Evolutionary conservation across 257 asterid species (phyloP).

Genomic region (Jasminum sambac): DNA sequence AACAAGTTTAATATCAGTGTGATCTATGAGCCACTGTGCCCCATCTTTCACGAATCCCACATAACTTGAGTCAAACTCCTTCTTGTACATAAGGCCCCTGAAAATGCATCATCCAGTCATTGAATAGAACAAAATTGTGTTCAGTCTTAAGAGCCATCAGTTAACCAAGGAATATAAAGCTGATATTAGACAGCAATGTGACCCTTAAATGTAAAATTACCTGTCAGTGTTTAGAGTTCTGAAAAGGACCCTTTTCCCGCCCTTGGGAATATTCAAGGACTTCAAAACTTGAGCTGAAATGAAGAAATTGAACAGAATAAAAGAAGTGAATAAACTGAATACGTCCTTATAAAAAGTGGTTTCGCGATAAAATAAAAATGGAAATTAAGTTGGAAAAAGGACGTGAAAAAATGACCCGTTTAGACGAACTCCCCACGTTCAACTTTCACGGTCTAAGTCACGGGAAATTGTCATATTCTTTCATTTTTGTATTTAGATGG

Average conservation of each 20-base stretch:
- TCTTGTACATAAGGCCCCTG: too few species aligned
- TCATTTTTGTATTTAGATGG: not conserved
- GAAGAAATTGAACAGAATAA: not conserved
- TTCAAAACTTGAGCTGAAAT: constrained; percentile 84
- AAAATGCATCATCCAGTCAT: constrained; percentile 13
- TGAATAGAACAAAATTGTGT: not conserved
- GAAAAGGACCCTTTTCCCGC: constrained; percentile 88
- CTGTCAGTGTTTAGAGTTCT: constrained; percentile 95
- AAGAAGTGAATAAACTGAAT: not conserved
- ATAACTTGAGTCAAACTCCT: constrained; percentile 83
- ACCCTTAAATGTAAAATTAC: constrained; percentile 35
- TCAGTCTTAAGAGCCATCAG: not conserved
- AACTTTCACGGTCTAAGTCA: not conserved
- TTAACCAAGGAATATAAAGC: not conserved
- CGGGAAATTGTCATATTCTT: not conserved
- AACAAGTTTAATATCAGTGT: constrained; percentile 94
- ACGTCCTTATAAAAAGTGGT: not conserved
- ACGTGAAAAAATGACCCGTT: not conserved
- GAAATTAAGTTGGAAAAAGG: constrained; percentile 1
- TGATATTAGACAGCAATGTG: constrained; percentile 11
- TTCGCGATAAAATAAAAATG: not conserved
- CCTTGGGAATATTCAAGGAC: constrained; percentile 81
- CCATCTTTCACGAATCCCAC: constrained; percentile 95
- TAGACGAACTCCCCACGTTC: not conserved
- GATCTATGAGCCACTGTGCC: constrained; percentile 90